phyloP scores from a whole-genome alignment of 2,329 filamentous ascomycete genomes.

The Bipolaris oryzae region DNA sequence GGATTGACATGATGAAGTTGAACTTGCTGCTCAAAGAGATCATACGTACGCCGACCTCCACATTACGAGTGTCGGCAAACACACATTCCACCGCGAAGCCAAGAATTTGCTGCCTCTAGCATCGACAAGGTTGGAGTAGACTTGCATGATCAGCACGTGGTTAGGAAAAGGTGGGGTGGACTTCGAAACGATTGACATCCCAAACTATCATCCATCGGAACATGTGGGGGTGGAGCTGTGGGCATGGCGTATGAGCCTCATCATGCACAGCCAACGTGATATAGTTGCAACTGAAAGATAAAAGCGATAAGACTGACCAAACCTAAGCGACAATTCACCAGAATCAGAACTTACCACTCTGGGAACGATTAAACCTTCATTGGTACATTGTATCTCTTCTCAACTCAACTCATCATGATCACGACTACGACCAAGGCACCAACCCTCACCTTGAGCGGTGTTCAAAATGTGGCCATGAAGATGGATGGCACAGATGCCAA shows the following conservation, averaged over 20 bases:
- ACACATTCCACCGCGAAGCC: neutral
- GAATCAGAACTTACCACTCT: too few species aligned
- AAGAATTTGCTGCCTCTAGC: neutral
- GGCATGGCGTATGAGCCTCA: neutral
- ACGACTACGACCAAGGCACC: slow-evolving; percentile 19
- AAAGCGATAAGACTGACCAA: neutral
- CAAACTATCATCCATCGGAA: neutral
- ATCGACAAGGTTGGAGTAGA: neutral
- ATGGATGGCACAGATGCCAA: slow-evolving; percentile 27
- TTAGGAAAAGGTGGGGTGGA: neutral
- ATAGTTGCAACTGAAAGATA: neutral
- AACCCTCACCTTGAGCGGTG: slow-evolving; percentile 15
- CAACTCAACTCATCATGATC: slow-evolving; percentile 14
- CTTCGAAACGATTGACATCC: neutral
- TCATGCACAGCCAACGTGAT: neutral
- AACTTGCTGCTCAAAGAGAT: neutral
- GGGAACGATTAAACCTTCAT: too few species aligned
- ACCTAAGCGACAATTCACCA: neutral
- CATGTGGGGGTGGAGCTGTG: neutral
- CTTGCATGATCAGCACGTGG: neutral
- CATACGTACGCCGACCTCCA: neutral
- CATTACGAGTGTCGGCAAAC: neutral
- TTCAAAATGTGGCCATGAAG: slow-evolving; percentile 14
- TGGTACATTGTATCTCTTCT: too few species aligned
- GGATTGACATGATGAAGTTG: neutral